Conservation (phyloP, 371 early-diverging fungal species). For the Mucor circinelloides region DNA sequence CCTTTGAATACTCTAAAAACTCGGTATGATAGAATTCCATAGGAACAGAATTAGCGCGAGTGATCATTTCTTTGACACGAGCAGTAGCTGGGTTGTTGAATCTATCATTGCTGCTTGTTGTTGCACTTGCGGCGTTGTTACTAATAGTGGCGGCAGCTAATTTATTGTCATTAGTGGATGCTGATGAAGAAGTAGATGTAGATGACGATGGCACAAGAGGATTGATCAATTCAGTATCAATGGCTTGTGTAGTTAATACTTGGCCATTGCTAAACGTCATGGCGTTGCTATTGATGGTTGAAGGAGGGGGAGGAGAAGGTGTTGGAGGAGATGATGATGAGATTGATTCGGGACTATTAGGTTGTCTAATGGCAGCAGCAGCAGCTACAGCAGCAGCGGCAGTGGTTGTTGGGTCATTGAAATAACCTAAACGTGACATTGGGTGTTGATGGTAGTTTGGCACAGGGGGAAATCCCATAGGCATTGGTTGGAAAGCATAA, state of each 20-base stretch:
- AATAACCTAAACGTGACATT: slow-evolving; percentile 33
- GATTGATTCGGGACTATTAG: slow-evolving; percentile 43
- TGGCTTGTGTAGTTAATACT: neutral
- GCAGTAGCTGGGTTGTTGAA: slow-evolving; percentile 41
- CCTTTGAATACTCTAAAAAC: slow-evolving; percentile 53
- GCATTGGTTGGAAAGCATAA: slow-evolving; percentile 44
- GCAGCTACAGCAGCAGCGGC: neutral
- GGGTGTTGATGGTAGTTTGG: slow-evolving; percentile 19
- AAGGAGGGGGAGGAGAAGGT: slow-evolving; percentile 19
- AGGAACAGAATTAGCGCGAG: slow-evolving; percentile 49
- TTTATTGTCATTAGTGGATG: slow-evolving; percentile 3
- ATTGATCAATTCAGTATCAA: slow-evolving; percentile 5
- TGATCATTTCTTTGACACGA: slow-evolving; percentile 53
- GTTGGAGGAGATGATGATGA: slow-evolving; percentile 38
- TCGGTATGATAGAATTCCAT: slow-evolving; percentile 56
- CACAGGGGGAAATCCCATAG: slow-evolving; percentile 33
- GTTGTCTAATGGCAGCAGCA: slow-evolving; percentile 8
- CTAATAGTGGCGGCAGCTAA: neutral
- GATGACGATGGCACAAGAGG: slow-evolving; percentile 20
- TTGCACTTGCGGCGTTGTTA: neutral
- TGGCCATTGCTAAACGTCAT: neutral
- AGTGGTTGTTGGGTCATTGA: slow-evolving; percentile 16
- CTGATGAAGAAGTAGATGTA: neutral
- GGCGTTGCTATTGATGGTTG: slow-evolving; percentile 2
- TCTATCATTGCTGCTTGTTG: slow-evolving; percentile 3